Evolutionary conservation across 306 rosid species (phyloP).

Genomic region (Dalbergia cochinchinensis): DNA sequence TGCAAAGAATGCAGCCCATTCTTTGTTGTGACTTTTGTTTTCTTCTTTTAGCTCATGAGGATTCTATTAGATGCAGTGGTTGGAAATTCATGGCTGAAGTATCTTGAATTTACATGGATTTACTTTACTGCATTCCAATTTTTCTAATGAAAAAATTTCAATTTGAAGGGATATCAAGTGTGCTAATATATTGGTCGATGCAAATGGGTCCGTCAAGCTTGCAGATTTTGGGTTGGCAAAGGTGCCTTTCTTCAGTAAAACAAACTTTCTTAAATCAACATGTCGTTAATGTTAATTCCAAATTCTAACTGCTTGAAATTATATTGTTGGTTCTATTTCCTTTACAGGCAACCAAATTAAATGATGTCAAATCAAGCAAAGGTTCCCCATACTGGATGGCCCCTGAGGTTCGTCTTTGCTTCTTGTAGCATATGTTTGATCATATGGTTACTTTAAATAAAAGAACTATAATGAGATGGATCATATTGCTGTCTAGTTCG

Average conservation of each 20-base stretch:
- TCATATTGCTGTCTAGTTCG: conserved; percentile 10
- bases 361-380: conserved; percentile 63
- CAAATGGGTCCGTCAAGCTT: conserved; percentile 62
- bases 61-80: conserved; percentile 21
- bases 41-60: conserved; percentile 21
- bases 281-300: conserved; percentile 14
- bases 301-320: conserved; percentile 20
- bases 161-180: conserved; percentile 62
- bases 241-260: conserved; percentile 43
- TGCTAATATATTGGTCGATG: conserved; percentile 62
- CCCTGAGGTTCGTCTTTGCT: conserved; percentile 54
- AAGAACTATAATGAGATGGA: conserved; percentile 33
- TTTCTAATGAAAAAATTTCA: conserved; percentile 9
- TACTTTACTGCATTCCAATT: conserved; percentile 26
- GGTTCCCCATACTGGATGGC: conserved; percentile 71
- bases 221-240: conserved; percentile 69
- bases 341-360: conserved; percentile 59
- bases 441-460: conserved; percentile 25
- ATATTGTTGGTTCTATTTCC: conserved; percentile 10
- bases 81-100: conserved; percentile 11
- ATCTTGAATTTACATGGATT: conserved; percentile 26
- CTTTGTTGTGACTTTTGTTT: not conserved
- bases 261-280: conserved; percentile 2
- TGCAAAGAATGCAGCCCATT: not conserved
- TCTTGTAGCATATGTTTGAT: conserved; percentile 7